These are phyloP conservation scores for Colletotrichum lindemuthianum DNA, from an alignment of 2,329 filamentous ascomycete species.

Conservation along the genomic window DNA sequence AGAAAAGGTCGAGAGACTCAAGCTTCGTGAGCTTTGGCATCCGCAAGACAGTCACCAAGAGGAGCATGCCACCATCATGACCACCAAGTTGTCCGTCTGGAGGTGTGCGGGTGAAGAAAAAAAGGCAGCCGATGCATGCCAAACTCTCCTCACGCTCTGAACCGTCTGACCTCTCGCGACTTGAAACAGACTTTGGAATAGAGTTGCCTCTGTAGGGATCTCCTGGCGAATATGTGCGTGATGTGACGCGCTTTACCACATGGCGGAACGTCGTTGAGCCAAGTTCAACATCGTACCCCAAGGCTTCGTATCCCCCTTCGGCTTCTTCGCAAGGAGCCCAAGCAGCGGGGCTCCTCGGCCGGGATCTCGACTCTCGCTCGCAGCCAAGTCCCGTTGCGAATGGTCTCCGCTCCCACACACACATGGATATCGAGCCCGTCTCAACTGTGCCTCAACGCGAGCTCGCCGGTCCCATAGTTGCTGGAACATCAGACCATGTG, in stretches of 20 bases:
- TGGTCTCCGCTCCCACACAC: conserved; percentile 5
- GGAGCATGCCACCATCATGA: neutral
- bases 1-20: too few species aligned
- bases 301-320: conserved; percentile 3
- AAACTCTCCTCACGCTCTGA: conserved; percentile 1
- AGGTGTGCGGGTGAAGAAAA: neutral
- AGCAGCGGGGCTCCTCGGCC: too few species aligned
- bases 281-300: neutral
- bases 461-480: conserved; percentile 1
- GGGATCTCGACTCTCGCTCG: too few species aligned
- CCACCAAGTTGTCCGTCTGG: neutral
- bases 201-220: conserved; percentile 10
- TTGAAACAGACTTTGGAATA: conserved; percentile 19
- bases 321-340: neutral
- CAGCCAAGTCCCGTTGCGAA: too few species aligned
- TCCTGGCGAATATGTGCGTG: neutral
- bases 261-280: neutral
- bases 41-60: neutral
- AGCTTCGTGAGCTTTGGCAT: neutral
- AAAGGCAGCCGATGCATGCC: neutral
- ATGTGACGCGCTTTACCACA: conserved; percentile 7
- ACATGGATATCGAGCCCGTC: conserved; percentile 10
- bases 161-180: conserved; percentile 12
- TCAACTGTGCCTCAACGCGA: conserved; percentile 33
- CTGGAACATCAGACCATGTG: conserved; percentile 2